Percentiles rank a stretch among this genome's conserved stretches.
These are phyloP conservation scores for Suhomyces xylopsoci DNA, from an alignment of 805 yeast species.

Conservation along the genomic window DNA sequence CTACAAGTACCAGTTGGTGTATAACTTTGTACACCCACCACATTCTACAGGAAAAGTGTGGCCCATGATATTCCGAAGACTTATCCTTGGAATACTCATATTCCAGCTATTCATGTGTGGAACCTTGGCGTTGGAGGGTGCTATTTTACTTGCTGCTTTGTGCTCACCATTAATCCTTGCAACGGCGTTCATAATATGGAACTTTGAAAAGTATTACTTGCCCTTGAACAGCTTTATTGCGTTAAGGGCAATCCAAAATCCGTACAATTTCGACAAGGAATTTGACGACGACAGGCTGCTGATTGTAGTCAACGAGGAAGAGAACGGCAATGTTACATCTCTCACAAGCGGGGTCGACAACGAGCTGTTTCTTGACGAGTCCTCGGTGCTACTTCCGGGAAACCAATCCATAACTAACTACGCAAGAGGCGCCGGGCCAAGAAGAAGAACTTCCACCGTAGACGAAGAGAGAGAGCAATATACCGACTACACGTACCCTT, in stretches of 20 bases:
- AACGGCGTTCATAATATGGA: constrained; percentile 45
- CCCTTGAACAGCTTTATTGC: constrained; percentile 58
- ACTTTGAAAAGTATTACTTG: constrained; percentile 52
- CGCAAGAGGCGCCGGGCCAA: constrained; percentile 12
- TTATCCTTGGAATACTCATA: constrained; percentile 52
- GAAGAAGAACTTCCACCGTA: constrained; percentile 47
- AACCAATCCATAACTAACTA: constrained; percentile 8
- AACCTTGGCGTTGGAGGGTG: constrained; percentile 57
- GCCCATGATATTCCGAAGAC: constrained; percentile 59
- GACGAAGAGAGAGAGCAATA: constrained; percentile 56
- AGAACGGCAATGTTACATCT: not conserved
- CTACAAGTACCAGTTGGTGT: constrained; percentile 59
- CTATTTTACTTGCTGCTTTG: constrained; percentile 46
- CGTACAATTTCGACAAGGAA: constrained; percentile 38
- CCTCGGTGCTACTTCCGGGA: constrained; percentile 20
- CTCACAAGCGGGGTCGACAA: constrained; percentile 7
- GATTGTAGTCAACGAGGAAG: not conserved
- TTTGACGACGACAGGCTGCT: constrained; percentile 34
- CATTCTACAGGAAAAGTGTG: constrained; percentile 67
- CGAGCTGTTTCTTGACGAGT: constrained; percentile 18
- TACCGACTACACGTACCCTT: constrained; percentile 51
- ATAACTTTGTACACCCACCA: constrained; percentile 60
- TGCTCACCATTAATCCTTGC: constrained; percentile 49
- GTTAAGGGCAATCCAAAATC: constrained; percentile 52
- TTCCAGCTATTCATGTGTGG: constrained; percentile 66